Base-by-base conservation (phyloP, 2,329 filamentous ascomycete species). In the Setomelanomma holmii region DNA sequence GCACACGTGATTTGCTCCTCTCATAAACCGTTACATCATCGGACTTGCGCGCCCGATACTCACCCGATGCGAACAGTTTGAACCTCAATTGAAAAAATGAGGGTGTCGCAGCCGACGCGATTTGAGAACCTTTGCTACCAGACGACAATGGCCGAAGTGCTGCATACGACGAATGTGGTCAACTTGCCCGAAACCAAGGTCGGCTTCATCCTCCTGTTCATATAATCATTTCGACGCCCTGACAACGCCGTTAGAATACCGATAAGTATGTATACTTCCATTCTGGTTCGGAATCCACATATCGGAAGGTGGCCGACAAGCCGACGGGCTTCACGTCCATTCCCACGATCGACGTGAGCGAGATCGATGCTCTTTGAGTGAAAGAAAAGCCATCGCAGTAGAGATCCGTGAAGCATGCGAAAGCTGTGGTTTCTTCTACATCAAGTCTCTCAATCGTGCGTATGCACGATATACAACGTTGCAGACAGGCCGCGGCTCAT, bases 241-340 rank as follows among this genome's bases (percentile, higher is more conserved):
- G 4, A 43, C 7, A 27, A 1, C 5, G 4, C 17, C 5, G 4
- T 16, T 1, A 21, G 19, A 17, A 43, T 20, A 11, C 23, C 22
- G 21, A 11, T 24, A 33, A 33, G 17, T 43, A 43, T 17, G 40
- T 43, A 4, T 43, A 34, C 40, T 43, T 43, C 24, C 40, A 43
- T 14, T 43, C 40, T n/a, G 40, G 40, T 14, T 43, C 40, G 14
- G 40, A 43, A 21, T 23, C 40, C 23, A 43, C 40, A 30, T 43
- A 43, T 33, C 40, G 40, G 8, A 33, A 43, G 34, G 40, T 43
- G 12, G 23, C 40, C 16, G n/a, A 34, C 5, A 43, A 23, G 30
- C 40, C 40, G 23, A 43, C 23, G 10, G 40, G 40, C 40, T 43
- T 43, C 40, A 43, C 40, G 11, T 43, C 40, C 24, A 43, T 43